Conservation (phyloP, 2,329 filamentous ascomycete genomes). For the Xylaria arbuscula region DNA sequence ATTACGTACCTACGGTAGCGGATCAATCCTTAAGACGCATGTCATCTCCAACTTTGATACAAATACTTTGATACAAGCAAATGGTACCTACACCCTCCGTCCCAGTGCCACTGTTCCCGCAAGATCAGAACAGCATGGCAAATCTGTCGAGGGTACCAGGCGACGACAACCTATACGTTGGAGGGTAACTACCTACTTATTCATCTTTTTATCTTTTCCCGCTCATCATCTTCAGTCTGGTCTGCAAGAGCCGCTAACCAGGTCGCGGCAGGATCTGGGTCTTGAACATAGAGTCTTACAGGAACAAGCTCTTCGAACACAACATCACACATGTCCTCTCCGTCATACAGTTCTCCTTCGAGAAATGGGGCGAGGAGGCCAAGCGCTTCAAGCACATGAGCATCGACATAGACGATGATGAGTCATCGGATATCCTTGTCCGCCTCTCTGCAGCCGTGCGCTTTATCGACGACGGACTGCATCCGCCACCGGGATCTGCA, state of each 20-base stretch:
- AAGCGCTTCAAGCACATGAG: slow-evolving; percentile 76
- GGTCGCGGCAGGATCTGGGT: slow-evolving; percentile 74
- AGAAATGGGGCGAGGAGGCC: slow-evolving; percentile 57
- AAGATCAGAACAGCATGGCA: slow-evolving; percentile 57
- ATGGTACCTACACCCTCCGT: background rate
- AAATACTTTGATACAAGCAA: background rate
- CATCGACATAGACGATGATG: slow-evolving; percentile 90
- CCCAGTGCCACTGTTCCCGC: background rate
- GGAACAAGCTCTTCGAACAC: slow-evolving; percentile 74
- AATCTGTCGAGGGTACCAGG: slow-evolving; percentile 76
- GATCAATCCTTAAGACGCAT: background rate
- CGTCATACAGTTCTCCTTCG: slow-evolving; percentile 66
- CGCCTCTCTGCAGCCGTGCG: slow-evolving; percentile 81
- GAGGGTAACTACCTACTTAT: slow-evolving; percentile 68
- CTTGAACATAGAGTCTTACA: slow-evolving; percentile 67
- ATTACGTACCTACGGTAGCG: background rate
- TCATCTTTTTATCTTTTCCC: background rate
- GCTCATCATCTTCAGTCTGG: background rate
- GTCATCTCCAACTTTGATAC: slow-evolving; percentile 1
- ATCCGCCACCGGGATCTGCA: slow-evolving; percentile 35
- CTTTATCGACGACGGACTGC: slow-evolving; percentile 84
- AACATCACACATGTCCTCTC: slow-evolving; percentile 94
- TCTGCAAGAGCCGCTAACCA: slow-evolving; percentile 20
- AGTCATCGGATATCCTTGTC: slow-evolving; percentile 86
- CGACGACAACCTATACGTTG: slow-evolving; percentile 78